Conservation (phyloP, 768 basidiomycete species). For the Crassisporium funariophilum region DNA sequence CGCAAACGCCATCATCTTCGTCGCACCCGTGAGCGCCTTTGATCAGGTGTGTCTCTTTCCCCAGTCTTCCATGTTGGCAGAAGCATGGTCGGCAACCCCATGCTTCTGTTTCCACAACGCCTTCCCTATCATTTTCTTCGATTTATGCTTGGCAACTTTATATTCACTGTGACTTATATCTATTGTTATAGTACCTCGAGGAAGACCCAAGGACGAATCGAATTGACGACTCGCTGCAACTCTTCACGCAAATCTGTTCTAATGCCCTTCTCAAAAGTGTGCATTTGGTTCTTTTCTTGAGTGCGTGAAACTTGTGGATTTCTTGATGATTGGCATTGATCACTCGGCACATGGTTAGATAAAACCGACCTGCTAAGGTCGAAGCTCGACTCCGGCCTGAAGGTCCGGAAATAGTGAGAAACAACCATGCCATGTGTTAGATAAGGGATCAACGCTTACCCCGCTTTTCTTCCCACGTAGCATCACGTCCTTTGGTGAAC, state of each 20-base stretch:
- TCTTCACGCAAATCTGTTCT: conserved; percentile 84
- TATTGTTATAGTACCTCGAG: conserved; percentile 65
- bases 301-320: too few relatives aligned
- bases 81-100: too few relatives aligned
- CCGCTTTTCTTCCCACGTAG: conserved; percentile 34
- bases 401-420: conserved; percentile 79
- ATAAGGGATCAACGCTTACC: conserved; percentile 6
- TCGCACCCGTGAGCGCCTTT: conserved; percentile 78
- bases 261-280: conserved; percentile 78
- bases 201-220: conserved; percentile 86
- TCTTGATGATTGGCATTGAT: too few relatives aligned
- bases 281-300: conserved; percentile 59
- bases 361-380: conserved; percentile 77
- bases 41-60: conserved; percentile 55
- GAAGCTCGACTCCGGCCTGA: conserved; percentile 70
- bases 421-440: conserved; percentile 1
- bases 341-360: too few relatives aligned
- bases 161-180: conserved; percentile 4
- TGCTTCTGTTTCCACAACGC: too few relatives aligned
- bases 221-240: conserved; percentile 86
- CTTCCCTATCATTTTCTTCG: neutral
- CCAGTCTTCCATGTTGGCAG: neutral
- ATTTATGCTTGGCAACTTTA: conserved; percentile 7
- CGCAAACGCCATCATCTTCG: conserved; percentile 79
- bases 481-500: conserved; percentile 80